Conservation (phyloP, 2,329 filamentous ascomycete species). For the Penicillium sumatraense region DNA sequence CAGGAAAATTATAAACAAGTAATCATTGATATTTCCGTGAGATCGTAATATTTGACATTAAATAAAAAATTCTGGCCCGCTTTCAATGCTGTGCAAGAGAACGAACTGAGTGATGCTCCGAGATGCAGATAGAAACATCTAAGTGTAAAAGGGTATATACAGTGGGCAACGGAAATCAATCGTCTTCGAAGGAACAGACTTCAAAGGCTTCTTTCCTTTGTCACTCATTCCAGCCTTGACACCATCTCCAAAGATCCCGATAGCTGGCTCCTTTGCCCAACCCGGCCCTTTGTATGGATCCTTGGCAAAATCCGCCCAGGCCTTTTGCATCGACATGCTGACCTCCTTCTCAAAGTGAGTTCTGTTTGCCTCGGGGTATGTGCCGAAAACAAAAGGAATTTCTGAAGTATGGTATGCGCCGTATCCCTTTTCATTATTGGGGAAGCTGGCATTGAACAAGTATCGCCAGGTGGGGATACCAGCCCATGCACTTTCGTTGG, state of each 20-base stretch:
- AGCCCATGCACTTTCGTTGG: slow-evolving; percentile 16
- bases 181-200: neutral
- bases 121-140: neutral
- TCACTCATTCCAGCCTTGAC: slow-evolving; percentile 12
- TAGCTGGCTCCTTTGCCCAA: slow-evolving; percentile 21
- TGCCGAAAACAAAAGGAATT: slow-evolving; percentile 36
- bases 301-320: slow-evolving; percentile 34
- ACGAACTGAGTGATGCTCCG: neutral
- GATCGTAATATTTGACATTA: neutral
- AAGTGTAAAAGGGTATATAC: neutral
- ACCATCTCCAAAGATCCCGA: slow-evolving; percentile 21
- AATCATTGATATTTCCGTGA: neutral
- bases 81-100: neutral
- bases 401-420: slow-evolving; percentile 42
- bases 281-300: slow-evolving; percentile 28
- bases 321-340: slow-evolving; percentile 29
- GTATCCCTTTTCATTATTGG: slow-evolving; percentile 24
- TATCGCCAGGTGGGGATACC: slow-evolving; percentile 33
- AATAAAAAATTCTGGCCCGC: neutral
- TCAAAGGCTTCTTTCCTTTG: slow-evolving; percentile 13
- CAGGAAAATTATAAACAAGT: neutral
- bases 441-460: slow-evolving; percentile 36
- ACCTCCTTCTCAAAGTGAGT: slow-evolving; percentile 24
- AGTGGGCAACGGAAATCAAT: neutral
- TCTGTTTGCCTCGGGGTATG: slow-evolving; percentile 25